These are phyloP conservation scores for Podospora fimiseda DNA, from an alignment of 495 filamentous ascomycete genomes.

Conservation along the genomic window DNA sequence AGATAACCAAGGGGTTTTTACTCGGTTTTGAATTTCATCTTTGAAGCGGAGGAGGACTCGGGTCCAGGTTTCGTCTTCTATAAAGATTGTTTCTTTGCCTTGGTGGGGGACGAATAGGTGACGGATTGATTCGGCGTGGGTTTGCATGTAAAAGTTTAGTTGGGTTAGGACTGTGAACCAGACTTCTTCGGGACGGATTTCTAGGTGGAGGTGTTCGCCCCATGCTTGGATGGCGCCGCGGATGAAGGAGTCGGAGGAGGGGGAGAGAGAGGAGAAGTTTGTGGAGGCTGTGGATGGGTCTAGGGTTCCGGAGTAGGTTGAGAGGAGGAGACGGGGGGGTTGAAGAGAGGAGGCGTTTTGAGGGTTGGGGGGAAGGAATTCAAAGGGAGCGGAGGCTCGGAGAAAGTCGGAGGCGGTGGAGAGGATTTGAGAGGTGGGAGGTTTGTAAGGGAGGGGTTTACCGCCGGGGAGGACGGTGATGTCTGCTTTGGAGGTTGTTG, in stretches of 20 bases:
- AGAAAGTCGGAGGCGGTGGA: constrained; percentile 3
- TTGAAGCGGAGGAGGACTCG: constrained; percentile 16
- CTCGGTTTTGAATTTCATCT: constrained; percentile 21
- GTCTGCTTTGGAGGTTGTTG: background rate
- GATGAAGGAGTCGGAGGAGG: constrained; percentile 43
- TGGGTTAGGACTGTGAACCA: constrained; percentile 53
- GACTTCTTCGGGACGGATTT: constrained; percentile 52
- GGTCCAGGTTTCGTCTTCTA: constrained; percentile 21
- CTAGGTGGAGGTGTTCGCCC: constrained; percentile 44
- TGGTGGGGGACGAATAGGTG: constrained; percentile 38
- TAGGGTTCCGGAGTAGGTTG: constrained; percentile 9
- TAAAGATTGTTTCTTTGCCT: constrained; percentile 33
- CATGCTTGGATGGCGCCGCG: constrained; percentile 43
- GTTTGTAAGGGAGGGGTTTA: constrained; percentile 1
- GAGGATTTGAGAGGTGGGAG: background rate
- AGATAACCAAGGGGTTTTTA: constrained; percentile 20
- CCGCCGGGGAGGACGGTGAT: background rate
- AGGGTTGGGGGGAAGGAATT: constrained; percentile 1
- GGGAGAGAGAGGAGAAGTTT: constrained; percentile 10
- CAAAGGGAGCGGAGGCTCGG: background rate
- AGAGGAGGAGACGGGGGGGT: constrained; percentile 5
- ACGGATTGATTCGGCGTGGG: constrained; percentile 39
- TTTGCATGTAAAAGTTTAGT: constrained; percentile 48
- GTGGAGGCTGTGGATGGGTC: background rate
- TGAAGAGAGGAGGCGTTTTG: background rate